These are phyloP conservation scores for Diplodia mutila DNA, from an alignment of 2,329 filamentous ascomycete genomes.

Conservation along the genomic window DNA sequence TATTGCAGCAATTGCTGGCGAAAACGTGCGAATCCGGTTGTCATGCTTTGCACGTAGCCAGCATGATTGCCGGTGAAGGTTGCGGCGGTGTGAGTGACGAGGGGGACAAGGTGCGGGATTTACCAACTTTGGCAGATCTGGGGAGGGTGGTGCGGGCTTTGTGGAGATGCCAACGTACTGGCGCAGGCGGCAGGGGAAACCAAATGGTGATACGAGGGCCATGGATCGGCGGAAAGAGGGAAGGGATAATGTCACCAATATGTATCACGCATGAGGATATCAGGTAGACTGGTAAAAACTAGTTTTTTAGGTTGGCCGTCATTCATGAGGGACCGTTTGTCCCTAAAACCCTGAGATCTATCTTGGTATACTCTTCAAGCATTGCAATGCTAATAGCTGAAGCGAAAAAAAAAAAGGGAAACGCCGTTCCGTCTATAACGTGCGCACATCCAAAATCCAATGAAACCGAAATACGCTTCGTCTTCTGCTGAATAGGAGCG, in stretches of 20 bases:
- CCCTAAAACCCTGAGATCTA: constrained; percentile 12
- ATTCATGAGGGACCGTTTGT: constrained; percentile 5
- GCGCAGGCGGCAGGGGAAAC: background rate
- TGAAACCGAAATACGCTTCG: background rate
- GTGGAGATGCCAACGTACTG: background rate
- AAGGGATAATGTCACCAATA: background rate
- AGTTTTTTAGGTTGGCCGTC: constrained; percentile 13
- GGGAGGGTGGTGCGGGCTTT: constrained; percentile 3
- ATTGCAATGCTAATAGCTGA: constrained; percentile 4
- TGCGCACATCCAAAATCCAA: background rate
- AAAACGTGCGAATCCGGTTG: background rate
- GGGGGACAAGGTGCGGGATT: constrained; percentile 13
- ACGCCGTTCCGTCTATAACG: constrained; percentile 16
- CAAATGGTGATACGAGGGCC: too few relatives aligned
- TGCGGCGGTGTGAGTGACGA: constrained; percentile 3
- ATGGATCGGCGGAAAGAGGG: too few relatives aligned
- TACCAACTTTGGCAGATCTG: constrained; percentile 19
- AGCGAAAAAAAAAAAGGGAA: background rate
- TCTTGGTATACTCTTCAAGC: constrained; percentile 20
- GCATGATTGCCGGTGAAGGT: background rate
- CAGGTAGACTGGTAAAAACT: background rate
- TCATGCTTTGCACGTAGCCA: background rate
- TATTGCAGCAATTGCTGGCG: background rate
- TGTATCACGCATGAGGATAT: background rate
- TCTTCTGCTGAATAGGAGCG: background rate